phyloP scores from a whole-genome alignment of 257 asterid genomes.

The Cordia subcordata region DNA sequence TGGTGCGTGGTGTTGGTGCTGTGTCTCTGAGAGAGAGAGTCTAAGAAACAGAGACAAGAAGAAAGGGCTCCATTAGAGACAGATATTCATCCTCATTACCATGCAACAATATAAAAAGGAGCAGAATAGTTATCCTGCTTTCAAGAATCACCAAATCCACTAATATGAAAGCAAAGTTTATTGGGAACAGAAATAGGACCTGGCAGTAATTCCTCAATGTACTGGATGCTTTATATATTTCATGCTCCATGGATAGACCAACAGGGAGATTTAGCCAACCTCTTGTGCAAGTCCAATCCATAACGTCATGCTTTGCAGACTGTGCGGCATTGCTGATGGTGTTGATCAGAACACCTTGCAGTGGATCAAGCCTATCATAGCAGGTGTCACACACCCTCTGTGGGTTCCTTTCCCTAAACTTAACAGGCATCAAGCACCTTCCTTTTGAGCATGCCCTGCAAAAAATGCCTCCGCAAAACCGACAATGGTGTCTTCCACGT shows the following conservation, averaged over 20 bases:
- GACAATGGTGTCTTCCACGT: slow-evolving; percentile 98
- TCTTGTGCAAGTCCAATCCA: slow-evolving; percentile 95
- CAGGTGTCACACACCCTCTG: slow-evolving; percentile 98
- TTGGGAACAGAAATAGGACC: slow-evolving; percentile 29
- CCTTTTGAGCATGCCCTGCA: slow-evolving; percentile 95
- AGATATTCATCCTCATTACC: background rate
- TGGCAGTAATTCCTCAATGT: slow-evolving; percentile 70
- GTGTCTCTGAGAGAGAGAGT: too few relatives aligned
- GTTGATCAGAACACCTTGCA: slow-evolving; percentile 80
- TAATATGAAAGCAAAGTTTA: background rate
- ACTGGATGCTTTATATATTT: slow-evolving; percentile 77
- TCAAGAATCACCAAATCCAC: background rate
- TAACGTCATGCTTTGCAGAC: slow-evolving; percentile 92
- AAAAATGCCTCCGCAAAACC: slow-evolving; percentile 93
- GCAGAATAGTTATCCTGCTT: background rate
- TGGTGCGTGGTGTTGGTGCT: too few relatives aligned
- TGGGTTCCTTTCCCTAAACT: slow-evolving; percentile 90
- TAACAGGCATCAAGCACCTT: slow-evolving; percentile 76
- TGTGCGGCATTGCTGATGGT: slow-evolving; percentile 89
- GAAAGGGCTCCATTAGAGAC: too few relatives aligned
- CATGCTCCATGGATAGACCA: slow-evolving; percentile 96
- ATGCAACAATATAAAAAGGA: background rate
- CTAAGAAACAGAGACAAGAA: too few relatives aligned
- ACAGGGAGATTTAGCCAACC: slow-evolving; percentile 98
- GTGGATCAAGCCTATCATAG: slow-evolving; percentile 95